Conservation (phyloP, 371 early-diverging fungal species). For the Zychaea mexicana region DNA sequence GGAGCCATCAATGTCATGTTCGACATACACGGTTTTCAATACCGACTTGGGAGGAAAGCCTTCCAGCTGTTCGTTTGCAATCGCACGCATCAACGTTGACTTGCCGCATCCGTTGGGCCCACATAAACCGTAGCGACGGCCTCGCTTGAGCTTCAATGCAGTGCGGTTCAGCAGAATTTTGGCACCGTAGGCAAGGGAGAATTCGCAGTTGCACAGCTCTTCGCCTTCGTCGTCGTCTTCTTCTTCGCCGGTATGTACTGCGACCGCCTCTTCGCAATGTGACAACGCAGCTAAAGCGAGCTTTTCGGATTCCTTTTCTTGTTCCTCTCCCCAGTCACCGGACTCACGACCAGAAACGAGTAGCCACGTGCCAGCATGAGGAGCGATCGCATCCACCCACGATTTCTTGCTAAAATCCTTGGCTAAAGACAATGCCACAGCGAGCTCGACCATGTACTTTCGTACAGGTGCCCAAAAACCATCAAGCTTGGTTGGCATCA, state of each 20-base stretch:
- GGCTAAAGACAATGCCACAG: slow-evolving; percentile 38
- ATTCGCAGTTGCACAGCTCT: slow-evolving; percentile 80
- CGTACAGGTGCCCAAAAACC: slow-evolving; percentile 28
- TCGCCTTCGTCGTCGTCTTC: slow-evolving; percentile 69
- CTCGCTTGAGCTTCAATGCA: slow-evolving; percentile 71
- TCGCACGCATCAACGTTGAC: slow-evolving; percentile 85
- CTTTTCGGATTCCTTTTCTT: slow-evolving; percentile 30
- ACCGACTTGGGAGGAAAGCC: slow-evolving; percentile 77
- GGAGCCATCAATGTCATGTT: slow-evolving; percentile 79
- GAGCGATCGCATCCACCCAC: slow-evolving; percentile 50
- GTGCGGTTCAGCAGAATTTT: slow-evolving; percentile 83
- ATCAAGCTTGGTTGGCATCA: slow-evolving; percentile 39
- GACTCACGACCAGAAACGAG: slow-evolving; percentile 11
- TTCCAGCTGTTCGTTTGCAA: slow-evolving; percentile 74
- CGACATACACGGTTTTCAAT: slow-evolving; percentile 73
- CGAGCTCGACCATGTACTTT: slow-evolving; percentile 49
- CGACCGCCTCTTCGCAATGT: slow-evolving; percentile 48
- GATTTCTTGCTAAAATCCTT: slow-evolving; percentile 42
- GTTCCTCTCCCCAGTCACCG: slow-evolving; percentile 12
- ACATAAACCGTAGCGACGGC: slow-evolving; percentile 83
- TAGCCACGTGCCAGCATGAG: slow-evolving; percentile 27
- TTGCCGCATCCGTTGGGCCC: slow-evolving; percentile 91
- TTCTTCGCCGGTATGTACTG: slow-evolving; percentile 41
- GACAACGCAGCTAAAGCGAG: slow-evolving; percentile 24
- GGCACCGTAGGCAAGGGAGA: slow-evolving; percentile 82